phyloP scores from a whole-genome alignment of 1,284 basidiomycete genomes.

The Kalmanozyma brasiliensis region DNA sequence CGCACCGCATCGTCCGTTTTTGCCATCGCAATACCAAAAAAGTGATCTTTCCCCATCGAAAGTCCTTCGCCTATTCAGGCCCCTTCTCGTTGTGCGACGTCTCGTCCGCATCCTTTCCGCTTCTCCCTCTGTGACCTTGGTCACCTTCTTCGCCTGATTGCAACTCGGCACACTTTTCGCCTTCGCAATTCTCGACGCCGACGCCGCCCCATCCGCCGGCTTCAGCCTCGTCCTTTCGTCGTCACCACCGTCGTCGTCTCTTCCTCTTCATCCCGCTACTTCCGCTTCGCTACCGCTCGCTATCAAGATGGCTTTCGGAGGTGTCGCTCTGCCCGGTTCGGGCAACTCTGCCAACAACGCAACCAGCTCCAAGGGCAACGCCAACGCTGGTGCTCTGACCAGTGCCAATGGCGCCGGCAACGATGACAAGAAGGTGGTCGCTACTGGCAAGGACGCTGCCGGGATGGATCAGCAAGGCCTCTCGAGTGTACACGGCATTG shows the following conservation, averaged over 20 bases:
- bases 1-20: slow-evolving; percentile 3
- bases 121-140: slow-evolving; percentile 12
- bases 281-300: slow-evolving; percentile 1
- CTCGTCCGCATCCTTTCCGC: slow-evolving; percentile 4
- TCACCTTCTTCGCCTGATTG: slow-evolving; percentile 1
- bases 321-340: slow-evolving; percentile 49
- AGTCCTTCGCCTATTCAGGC: slow-evolving; percentile 20
- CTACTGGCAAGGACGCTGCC: slow-evolving; percentile 37
- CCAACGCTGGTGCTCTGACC: slow-evolving; percentile 17
- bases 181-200: slow-evolving; percentile 25
- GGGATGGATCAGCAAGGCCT: slow-evolving; percentile 60
- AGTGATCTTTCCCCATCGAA: slow-evolving; percentile 12
- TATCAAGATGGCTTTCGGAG: slow-evolving; percentile 47
- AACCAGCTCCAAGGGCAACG: slow-evolving; percentile 24
- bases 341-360: slow-evolving; percentile 39
- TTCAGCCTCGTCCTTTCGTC: background rate
- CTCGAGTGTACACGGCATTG: slow-evolving; percentile 67
- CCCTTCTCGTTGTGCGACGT: slow-evolving; percentile 15
- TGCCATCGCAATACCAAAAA: slow-evolving; percentile 22
- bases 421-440: slow-evolving; percentile 39
- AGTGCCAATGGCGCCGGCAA: slow-evolving; percentile 38
- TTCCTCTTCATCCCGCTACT: slow-evolving; percentile 2
- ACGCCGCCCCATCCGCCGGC: slow-evolving; percentile 1
- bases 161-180: slow-evolving; percentile 16
- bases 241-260: background rate